These are phyloP conservation scores for Abortiporus biennis DNA, from an alignment of 1,284 basidiomycete genomes.

Conservation along the genomic window DNA sequence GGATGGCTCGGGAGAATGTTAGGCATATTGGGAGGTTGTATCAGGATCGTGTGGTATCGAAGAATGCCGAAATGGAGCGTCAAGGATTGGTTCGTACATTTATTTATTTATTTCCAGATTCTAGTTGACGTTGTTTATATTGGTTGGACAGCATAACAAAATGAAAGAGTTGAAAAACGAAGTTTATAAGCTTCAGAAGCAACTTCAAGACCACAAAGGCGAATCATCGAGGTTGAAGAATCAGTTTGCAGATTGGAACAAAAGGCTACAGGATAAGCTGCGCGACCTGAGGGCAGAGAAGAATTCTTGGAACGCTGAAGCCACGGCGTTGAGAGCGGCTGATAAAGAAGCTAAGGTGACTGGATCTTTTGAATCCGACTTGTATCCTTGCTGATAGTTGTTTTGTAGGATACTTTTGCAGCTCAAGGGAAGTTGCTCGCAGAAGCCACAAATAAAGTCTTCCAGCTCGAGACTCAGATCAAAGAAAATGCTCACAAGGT, in stretches of 20 bases:
- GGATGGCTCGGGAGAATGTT: slow-evolving; percentile 72
- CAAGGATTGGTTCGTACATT: slow-evolving; percentile 63
- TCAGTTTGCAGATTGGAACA: slow-evolving; percentile 69
- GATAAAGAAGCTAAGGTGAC: slow-evolving; percentile 59
- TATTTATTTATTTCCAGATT: neutral
- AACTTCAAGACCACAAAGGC: slow-evolving; percentile 58
- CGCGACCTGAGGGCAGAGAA: slow-evolving; percentile 63
- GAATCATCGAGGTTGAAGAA: slow-evolving; percentile 58
- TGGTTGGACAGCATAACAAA: slow-evolving; percentile 57
- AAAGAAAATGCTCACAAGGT: slow-evolving; percentile 73
- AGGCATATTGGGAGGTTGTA: slow-evolving; percentile 75
- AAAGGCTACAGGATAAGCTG: slow-evolving; percentile 60
- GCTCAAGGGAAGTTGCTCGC: slow-evolving; percentile 64
- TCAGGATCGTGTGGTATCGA: slow-evolving; percentile 63
- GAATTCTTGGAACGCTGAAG: slow-evolving; percentile 57
- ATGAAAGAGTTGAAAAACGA: slow-evolving; percentile 65
- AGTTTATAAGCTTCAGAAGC: slow-evolving; percentile 54
- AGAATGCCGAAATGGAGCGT: slow-evolving; percentile 70
- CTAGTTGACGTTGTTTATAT: neutral
- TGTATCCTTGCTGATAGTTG: neutral
- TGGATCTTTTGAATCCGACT: slow-evolving; percentile 1
- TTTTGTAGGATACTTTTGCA: slow-evolving; percentile 52
- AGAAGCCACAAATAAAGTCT: slow-evolving; percentile 53
- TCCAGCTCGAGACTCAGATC: slow-evolving; percentile 55
- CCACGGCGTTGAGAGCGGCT: slow-evolving; percentile 52